phyloP scores from a whole-genome alignment of 495 filamentous ascomycete species.

The Penicillium waksmanii region DNA sequence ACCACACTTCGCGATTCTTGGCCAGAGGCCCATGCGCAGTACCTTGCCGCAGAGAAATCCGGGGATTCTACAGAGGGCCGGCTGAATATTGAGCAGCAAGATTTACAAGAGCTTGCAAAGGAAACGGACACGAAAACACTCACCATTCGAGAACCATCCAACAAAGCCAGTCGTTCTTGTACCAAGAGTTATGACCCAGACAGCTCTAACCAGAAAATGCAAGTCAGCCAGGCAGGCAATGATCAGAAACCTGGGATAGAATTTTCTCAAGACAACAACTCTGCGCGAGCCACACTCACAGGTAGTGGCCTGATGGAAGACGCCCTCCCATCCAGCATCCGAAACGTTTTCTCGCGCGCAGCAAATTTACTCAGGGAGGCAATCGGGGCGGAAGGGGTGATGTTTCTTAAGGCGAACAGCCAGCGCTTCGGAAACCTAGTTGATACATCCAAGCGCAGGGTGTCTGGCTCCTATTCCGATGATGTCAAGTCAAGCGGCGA shows the following conservation, averaged over 20 bases:
- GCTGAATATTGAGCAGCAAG: conserved; percentile 28
- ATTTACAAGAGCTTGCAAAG: conserved; percentile 17
- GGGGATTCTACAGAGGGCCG: conserved; percentile 25
- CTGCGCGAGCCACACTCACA: conserved; percentile 10
- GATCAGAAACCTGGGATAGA: neutral
- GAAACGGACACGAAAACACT: neutral
- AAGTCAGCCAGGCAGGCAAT: no score
- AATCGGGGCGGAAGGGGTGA: conserved; percentile 54
- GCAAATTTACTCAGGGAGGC: conserved; percentile 29
- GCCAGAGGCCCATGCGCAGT: conserved; percentile 20
- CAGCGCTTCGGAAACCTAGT: conserved; percentile 19
- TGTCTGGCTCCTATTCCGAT: conserved; percentile 5
- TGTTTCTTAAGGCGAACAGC: conserved; percentile 53
- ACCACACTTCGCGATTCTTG: conserved; percentile 32
- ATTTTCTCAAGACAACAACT: neutral
- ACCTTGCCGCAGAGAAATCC: conserved; percentile 8
- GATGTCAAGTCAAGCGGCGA: conserved; percentile 17
- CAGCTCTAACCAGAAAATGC: neutral
- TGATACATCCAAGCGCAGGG: conserved; percentile 11
- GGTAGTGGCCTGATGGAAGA: conserved; percentile 19
- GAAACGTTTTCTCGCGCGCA: neutral
- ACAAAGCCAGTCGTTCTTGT: neutral
- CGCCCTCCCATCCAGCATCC: neutral
- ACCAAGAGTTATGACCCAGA: neutral
- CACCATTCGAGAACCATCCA: neutral